A percentile compares a stretch with the other conserved stretches of the same genome.
Evolutionary conservation across 805 yeast species (phyloP).

Genomic region (Suhomyces sp.): DNA sequence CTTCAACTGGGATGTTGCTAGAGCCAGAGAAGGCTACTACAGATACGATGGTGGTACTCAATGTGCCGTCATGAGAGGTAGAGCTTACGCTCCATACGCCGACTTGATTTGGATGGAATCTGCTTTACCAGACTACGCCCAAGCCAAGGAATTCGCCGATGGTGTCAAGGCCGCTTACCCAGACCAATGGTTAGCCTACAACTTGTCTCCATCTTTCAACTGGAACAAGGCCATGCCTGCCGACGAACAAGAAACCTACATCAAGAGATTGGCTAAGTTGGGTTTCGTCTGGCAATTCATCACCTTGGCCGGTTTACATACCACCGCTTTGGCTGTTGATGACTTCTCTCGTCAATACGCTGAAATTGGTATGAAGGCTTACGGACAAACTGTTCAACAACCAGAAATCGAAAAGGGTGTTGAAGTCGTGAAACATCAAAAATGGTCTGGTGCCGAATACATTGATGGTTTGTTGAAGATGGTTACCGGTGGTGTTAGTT

Average conservation of each 20-base stretch:
- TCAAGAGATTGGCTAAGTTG: constrained; percentile 76
- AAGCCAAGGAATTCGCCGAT: constrained; percentile 91
- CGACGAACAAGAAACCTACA: constrained; percentile 86
- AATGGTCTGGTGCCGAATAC: constrained; percentile 98
- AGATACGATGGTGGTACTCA: constrained; percentile 94
- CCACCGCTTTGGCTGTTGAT: constrained; percentile 89
- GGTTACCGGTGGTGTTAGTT: constrained; percentile 90
- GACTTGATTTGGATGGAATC: constrained; percentile 99
- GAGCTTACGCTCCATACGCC: constrained; percentile 92
- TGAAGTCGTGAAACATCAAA: constrained; percentile 96
- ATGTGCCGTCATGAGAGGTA: constrained; percentile 95
- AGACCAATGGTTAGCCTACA: constrained; percentile 93
- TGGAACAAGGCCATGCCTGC: constrained; percentile 93
- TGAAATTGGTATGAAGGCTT: constrained; percentile 90
- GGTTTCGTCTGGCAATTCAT: constrained; percentile 98
- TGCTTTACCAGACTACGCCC: constrained; percentile 87
- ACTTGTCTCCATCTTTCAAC: constrained; percentile 95
- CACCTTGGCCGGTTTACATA: constrained; percentile 94
- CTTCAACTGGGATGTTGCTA: constrained; percentile 93
- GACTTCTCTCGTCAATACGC: constrained; percentile 77
- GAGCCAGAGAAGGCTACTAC: constrained; percentile 96
- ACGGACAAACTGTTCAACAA: constrained; percentile 82
- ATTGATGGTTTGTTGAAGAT: constrained; percentile 85
- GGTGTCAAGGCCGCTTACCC: constrained; percentile 84
- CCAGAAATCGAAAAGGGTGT: constrained; percentile 86